Percentiles rank a stretch among this genome's conserved stretches.
phyloP scores from a whole-genome alignment of 139 green algal species.

The Coccomyxa sp. region DNA sequence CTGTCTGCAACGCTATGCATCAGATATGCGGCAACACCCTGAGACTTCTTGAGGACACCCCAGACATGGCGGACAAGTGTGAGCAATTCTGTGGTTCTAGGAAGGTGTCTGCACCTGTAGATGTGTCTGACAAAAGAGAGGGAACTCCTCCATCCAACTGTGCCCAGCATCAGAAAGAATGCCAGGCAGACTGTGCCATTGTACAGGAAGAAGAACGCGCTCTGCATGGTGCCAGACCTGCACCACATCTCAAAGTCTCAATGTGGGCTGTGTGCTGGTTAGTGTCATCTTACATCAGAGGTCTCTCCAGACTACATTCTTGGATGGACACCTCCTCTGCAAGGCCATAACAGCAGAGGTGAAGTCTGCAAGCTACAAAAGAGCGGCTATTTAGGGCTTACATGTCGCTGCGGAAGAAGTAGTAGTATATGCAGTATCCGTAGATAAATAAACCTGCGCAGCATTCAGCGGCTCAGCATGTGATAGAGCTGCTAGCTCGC shows the following conservation, averaged over 20 bases:
- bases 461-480: not conserved
- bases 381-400: too few species aligned
- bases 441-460: slow-evolving; percentile 84
- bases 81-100: too few species aligned
- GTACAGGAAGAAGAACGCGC: slow-evolving; percentile 82
- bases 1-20: not conserved
- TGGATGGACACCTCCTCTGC: not conserved
- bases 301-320: not conserved
- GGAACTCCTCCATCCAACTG: slow-evolving; percentile 64
- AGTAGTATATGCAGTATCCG: slow-evolving; percentile 99
- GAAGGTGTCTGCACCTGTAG: too few species aligned
- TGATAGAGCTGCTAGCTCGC: not conserved
- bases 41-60: not conserved
- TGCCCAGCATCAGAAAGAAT: slow-evolving; percentile 86
- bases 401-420: slow-evolving; percentile 82
- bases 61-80: too few species aligned
- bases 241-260: too few species aligned
- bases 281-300: too few species aligned
- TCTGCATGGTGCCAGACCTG: slow-evolving; percentile 48
- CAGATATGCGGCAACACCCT: not conserved
- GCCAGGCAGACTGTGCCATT: slow-evolving; percentile 56
- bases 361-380: too few species aligned
- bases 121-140: slow-evolving; percentile 69
- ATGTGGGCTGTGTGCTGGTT: too few species aligned
- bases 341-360: slow-evolving; percentile 5